phyloP scores from a whole-genome alignment of 805 yeast genomes.

The Lipomyces chichibuensis region DNA sequence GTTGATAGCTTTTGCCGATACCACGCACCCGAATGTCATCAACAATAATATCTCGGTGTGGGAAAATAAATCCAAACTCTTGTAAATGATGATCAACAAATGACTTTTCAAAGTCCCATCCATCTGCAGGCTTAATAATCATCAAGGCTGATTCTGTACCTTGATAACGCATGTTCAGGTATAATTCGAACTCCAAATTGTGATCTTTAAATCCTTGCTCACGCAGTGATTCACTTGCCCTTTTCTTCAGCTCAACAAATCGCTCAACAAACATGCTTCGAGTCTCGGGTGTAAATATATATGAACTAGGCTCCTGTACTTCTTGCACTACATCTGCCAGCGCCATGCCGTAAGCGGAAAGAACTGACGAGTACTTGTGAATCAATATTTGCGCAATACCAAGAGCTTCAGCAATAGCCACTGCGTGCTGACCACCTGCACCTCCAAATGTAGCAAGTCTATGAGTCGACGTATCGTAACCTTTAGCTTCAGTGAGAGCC shows the following conservation, averaged over 20 bases:
- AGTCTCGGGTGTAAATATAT: slow-evolving; percentile 45
- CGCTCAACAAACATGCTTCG: slow-evolving; percentile 48
- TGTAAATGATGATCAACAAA: slow-evolving; percentile 62
- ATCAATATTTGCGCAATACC: slow-evolving; percentile 71
- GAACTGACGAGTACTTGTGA: slow-evolving; percentile 79
- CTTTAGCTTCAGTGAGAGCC: slow-evolving; percentile 81
- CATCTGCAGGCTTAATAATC: slow-evolving; percentile 48
- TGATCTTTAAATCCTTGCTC: slow-evolving; percentile 58
- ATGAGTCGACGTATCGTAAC: slow-evolving; percentile 67
- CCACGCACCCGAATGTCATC: slow-evolving; percentile 78
- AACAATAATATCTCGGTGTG: slow-evolving; percentile 58
- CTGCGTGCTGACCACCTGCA: slow-evolving; percentile 92
- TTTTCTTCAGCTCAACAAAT: slow-evolving; percentile 50
- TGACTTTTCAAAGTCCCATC: slow-evolving; percentile 48
- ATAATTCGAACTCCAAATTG: slow-evolving; percentile 60
- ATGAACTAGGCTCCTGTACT: slow-evolving; percentile 70
- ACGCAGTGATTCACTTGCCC: slow-evolving; percentile 49
- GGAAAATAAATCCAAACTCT: slow-evolving; percentile 72
- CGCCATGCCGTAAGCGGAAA: slow-evolving; percentile 87
- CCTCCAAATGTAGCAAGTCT: slow-evolving; percentile 86
- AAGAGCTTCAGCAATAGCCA: slow-evolving; percentile 69
- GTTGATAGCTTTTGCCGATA: slow-evolving; percentile 60
- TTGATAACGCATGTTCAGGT: slow-evolving; percentile 74
- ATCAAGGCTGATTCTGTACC: slow-evolving; percentile 90
- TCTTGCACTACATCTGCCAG: slow-evolving; percentile 85